Evolutionary conservation across 169 alveolate genomes (phyloP).

Genomic region (Eimeria acervulina): DNA sequence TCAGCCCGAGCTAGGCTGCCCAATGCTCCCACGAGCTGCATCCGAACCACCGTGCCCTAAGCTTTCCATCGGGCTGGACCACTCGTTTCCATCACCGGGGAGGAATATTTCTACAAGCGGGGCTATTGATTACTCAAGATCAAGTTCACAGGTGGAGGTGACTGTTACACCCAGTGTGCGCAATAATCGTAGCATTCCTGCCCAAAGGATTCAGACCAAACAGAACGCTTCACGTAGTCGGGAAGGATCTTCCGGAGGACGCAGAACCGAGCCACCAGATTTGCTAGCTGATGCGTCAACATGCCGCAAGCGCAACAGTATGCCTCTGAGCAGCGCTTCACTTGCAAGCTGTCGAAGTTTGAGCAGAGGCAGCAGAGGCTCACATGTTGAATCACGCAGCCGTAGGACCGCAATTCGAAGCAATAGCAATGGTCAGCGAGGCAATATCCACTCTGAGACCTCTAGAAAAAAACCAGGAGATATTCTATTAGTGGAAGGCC

Average conservation of each 20-base stretch:
- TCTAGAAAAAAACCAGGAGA: not conserved
- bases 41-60: not conserved
- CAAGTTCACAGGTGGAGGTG: not conserved
- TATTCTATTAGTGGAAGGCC: not conserved
- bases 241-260: not conserved
- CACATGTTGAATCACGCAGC: not conserved
- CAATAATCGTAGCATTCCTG: not conserved
- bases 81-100: slow-evolving; percentile 22
- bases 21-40: slow-evolving; percentile 12
- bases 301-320: not conserved
- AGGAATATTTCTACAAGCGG: not conserved
- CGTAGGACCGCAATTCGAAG: not conserved
- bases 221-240: not conserved
- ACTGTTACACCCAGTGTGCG: not conserved
- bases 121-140: not conserved
- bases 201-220: not conserved
- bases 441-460: not conserved
- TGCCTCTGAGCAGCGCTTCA: not conserved
- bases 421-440: not conserved
- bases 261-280: not conserved
- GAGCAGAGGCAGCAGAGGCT: not conserved
- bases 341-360: not conserved
- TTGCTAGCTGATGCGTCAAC: not conserved
- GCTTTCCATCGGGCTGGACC: slow-evolving; percentile 15
- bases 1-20: not conserved